A percentile compares a stretch with the other conserved stretches of the same genome.
Conservation (phyloP, 805 yeast species). For the Myxozyma sirexii region DNA sequence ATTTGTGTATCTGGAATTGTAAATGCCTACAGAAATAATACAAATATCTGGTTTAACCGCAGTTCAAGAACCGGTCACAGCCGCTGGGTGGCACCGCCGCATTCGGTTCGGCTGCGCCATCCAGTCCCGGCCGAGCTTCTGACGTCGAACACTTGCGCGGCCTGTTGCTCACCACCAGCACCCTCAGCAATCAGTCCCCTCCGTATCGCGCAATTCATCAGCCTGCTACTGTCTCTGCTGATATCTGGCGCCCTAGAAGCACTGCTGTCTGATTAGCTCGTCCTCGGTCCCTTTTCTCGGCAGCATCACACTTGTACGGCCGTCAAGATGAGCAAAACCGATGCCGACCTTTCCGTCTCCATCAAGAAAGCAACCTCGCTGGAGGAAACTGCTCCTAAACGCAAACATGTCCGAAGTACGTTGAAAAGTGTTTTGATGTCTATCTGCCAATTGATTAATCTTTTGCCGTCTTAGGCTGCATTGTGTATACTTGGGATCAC, state of each 20-base stretch:
- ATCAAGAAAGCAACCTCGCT: slow-evolving; percentile 79
- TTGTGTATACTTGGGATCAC: slow-evolving; percentile 96
- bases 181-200: background rate
- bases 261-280: background rate
- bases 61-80: background rate
- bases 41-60: background rate
- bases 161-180: background rate
- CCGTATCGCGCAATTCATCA: background rate
- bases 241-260: background rate
- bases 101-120: slow-evolving; percentile 11
- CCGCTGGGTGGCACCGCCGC: slow-evolving; percentile 10
- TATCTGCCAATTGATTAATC: slow-evolving; percentile 3
- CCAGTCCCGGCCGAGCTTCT: slow-evolving; percentile 2
- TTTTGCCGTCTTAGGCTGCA: slow-evolving; percentile 67
- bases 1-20: background rate
- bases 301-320: background rate
- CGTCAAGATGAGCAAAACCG: slow-evolving; percentile 20
- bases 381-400: slow-evolving; percentile 90
- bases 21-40: background rate
- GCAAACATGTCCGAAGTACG: slow-evolving; percentile 80
- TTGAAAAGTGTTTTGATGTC: background rate
- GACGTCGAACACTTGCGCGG: slow-evolving; percentile 12
- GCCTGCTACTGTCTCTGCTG: background rate
- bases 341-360: slow-evolving; percentile 47
- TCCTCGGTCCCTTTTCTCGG: background rate